These are phyloP conservation scores for Sarocladium brachiariae DNA, from an alignment of 2,329 filamentous ascomycete species.

Conservation along the genomic window DNA sequence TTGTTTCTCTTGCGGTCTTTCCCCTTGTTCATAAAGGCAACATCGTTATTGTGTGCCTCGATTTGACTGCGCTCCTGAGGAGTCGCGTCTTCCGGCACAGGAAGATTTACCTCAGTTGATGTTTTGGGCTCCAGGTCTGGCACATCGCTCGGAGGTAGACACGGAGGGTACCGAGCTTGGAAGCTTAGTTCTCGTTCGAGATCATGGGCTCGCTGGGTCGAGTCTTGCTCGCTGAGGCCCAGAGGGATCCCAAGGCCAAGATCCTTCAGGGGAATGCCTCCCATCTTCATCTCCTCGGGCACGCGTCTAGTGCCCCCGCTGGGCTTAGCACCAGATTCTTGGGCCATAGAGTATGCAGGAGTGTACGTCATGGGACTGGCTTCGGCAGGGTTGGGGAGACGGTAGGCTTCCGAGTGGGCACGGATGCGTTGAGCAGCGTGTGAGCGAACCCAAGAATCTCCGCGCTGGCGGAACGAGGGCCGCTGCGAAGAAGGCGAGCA, in stretches of 20 bases:
- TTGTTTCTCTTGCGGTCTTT: conserved; percentile 30
- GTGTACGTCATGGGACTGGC: conserved; percentile 6
- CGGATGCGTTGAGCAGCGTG: not conserved
- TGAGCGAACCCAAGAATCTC: too few species aligned
- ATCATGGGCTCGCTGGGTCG: conserved; percentile 13
- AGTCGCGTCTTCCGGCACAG: conserved; percentile 14
- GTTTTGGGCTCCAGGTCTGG: conserved; percentile 21
- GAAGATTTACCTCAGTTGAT: conserved; percentile 14
- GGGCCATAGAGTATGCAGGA: not conserved
- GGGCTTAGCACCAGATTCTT: too few species aligned
- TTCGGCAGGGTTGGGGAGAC: not conserved
- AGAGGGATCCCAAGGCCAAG: conserved; percentile 18
- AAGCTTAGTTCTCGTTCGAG: conserved; percentile 17
- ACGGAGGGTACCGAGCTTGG: conserved; percentile 19
- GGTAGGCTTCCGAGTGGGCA: not conserved
- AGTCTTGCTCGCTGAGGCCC: conserved; percentile 14
- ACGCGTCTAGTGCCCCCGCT: not conserved
- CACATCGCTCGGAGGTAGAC: conserved; percentile 21
- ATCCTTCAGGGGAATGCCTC: conserved; percentile 15
- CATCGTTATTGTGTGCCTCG: conserved; percentile 19
- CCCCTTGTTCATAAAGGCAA: conserved; percentile 18
- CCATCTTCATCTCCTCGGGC: conserved; percentile 10
- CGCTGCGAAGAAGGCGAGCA: too few species aligned
- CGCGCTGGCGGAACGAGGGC: too few species aligned
- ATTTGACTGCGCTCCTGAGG: conserved; percentile 11